Percentiles rank a stretch among this genome's conserved stretches.
These are phyloP conservation scores for Cystobasidium sp. DNA, from an alignment of 1,284 basidiomycete genomes.

Conservation along the genomic window DNA sequence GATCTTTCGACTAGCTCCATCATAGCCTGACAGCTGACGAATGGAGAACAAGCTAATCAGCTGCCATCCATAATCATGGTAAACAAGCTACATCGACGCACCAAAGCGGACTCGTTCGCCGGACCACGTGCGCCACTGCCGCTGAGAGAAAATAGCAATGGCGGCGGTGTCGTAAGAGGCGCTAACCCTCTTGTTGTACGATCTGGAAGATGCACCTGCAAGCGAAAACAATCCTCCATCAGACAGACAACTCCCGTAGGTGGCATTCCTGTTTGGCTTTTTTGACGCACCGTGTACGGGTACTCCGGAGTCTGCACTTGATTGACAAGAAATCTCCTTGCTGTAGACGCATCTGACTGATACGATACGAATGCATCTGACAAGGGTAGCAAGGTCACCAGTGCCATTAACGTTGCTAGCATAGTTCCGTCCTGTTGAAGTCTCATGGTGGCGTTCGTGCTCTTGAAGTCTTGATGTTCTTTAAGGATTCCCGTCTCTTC, in stretches of 20 bases:
- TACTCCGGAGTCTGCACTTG: conserved; percentile 6
- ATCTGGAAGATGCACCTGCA: conserved; percentile 39
- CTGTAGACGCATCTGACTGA: conserved; percentile 14
- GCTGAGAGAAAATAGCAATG: conserved; percentile 27
- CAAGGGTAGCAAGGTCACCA: neutral
- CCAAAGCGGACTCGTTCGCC: conserved; percentile 9
- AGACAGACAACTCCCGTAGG: neutral
- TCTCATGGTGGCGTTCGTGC: neutral
- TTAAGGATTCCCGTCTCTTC: too few species aligned
- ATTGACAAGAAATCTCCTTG: conserved; percentile 2
- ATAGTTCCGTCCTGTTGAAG: neutral
- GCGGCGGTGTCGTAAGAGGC: conserved; percentile 22
- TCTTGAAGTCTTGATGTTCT: too few species aligned
- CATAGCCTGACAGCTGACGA: conserved; percentile 29
- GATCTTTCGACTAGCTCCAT: conserved; percentile 25
- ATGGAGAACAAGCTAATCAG: neutral
- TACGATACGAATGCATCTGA: conserved; percentile 8
- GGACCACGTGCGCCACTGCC: conserved; percentile 37
- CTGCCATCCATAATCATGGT: too few species aligned
- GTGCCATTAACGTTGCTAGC: neutral
- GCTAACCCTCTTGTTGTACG: conserved; percentile 20
- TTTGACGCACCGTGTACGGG: conserved; percentile 4
- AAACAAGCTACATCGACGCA: neutral
- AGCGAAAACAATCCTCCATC: neutral
- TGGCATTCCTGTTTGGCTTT: neutral